phyloP scores from a whole-genome alignment of 2,329 filamentous ascomycete species.

The Colletotrichum theobromicola region DNA sequence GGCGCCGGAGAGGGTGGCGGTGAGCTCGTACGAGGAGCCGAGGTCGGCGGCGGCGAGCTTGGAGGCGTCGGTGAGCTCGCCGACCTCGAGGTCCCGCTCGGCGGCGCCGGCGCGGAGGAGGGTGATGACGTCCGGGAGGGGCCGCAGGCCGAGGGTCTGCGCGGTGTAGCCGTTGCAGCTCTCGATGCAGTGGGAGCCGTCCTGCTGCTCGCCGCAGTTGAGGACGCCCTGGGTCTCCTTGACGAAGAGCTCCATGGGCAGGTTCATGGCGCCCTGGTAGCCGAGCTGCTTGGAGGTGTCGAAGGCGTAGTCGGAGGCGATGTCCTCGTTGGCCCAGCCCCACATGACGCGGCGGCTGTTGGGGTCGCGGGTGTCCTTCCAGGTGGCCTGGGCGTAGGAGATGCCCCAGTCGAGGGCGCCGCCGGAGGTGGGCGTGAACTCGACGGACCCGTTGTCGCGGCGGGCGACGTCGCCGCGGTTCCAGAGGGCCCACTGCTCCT shows the following conservation, averaged over 20 bases:
- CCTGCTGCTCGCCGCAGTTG: conserved; percentile 17
- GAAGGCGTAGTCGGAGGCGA: neutral
- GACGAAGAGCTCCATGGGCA: conserved; percentile 21
- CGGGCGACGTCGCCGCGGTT: conserved; percentile 19
- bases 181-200: conserved; percentile 17
- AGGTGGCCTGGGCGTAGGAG: conserved; percentile 21
- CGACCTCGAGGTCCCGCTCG: neutral
- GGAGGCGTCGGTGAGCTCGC: neutral
- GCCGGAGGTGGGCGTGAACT: conserved; percentile 17
- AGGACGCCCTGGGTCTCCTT: conserved; percentile 18
- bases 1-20: conserved; percentile 8
- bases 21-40: conserved; percentile 21
- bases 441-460: conserved; percentile 21
- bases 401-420: conserved; percentile 23
- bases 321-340: conserved; percentile 23
- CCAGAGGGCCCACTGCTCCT: conserved; percentile 22
- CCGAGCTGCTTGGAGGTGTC: conserved; percentile 17
- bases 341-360: conserved; percentile 17
- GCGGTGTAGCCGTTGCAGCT: conserved; percentile 7
- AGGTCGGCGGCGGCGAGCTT: conserved; percentile 1
- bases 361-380: conserved; percentile 10
- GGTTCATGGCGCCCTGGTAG: conserved; percentile 20
- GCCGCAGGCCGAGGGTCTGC: conserved; percentile 20
- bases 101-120: conserved; percentile 17
- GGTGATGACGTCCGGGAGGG: conserved; percentile 16